Conservation (phyloP, 1,139 yeast genomes). For the Lodderomyces jiufengensis region DNA sequence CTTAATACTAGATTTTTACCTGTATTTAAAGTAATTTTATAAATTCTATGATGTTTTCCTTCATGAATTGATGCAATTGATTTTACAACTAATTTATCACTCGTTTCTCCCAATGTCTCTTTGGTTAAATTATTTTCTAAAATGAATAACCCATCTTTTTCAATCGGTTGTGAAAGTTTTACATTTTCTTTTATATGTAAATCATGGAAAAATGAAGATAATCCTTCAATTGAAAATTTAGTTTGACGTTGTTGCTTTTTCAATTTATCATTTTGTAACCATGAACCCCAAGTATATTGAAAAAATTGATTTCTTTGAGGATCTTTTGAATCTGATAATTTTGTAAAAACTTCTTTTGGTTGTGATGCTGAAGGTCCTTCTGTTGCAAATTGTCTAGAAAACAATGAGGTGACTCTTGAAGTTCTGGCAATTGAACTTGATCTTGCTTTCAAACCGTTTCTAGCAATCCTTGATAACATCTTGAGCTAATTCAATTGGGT, state of each 20-base stretch:
- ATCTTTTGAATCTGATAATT: conserved; percentile 56
- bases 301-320: conserved; percentile 74
- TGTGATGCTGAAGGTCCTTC: conserved; percentile 4
- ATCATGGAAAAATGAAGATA: conserved; percentile 47
- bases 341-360: conserved; percentile 46
- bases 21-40: conserved; percentile 62
- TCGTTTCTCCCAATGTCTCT: conserved; percentile 33
- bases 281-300: conserved; percentile 91
- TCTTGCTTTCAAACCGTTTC: conserved; percentile 3
- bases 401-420: neutral
- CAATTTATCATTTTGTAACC: conserved; percentile 74
- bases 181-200: conserved; percentile 24
- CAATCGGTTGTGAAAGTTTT: conserved; percentile 15
- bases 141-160: conserved; percentile 38
- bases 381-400: conserved; percentile 1
- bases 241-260: conserved; percentile 78
- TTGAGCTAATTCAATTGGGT: neutral
- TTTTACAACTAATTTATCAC: conserved; percentile 49
- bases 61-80: conserved; percentile 85
- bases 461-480: conserved; percentile 10
- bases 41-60: conserved; percentile 89
- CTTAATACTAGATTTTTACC: conserved; percentile 68
- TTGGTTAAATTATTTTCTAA: conserved; percentile 44
- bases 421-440: conserved; percentile 1
- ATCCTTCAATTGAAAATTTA: conserved; percentile 77